Evolutionary conservation across 495 filamentous ascomycete species (phyloP).

Genomic region (Hyaloscypha hepaticicola): DNA sequence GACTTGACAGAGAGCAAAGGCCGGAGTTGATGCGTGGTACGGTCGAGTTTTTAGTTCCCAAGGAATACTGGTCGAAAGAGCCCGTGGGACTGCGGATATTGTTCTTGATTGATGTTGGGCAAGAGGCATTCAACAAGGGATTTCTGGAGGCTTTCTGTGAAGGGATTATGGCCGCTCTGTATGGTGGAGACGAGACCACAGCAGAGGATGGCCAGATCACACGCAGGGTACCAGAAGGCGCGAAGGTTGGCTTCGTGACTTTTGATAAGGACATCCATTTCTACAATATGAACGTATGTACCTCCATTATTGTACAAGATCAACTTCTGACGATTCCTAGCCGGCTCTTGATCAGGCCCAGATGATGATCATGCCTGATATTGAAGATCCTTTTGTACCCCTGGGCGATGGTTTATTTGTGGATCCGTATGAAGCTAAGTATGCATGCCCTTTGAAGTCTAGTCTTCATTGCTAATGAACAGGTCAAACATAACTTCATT

Average conservation of each 20-base stretch:
- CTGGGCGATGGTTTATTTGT: constrained; percentile 91
- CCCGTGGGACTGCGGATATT: constrained; percentile 84
- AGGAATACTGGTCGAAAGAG: constrained; percentile 98
- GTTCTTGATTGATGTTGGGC: constrained; percentile 89
- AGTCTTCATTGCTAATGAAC: constrained; percentile 6
- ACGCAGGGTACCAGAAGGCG: constrained; percentile 67
- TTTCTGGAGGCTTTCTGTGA: constrained; percentile 90
- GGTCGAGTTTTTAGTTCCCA: constrained; percentile 93
- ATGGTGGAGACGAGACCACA: constrained; percentile 55
- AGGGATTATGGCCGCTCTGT: constrained; percentile 82
- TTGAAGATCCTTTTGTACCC: constrained; percentile 96
- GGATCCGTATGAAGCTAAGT: constrained; percentile 91
- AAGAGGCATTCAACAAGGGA: constrained; percentile 83
- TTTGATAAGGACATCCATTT: constrained; percentile 96
- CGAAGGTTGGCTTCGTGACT: constrained; percentile 92
- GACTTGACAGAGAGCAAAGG: constrained; percentile 84
- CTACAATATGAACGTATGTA: constrained; percentile 83
- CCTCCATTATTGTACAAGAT: background rate
- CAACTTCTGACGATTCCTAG: constrained; percentile 37
- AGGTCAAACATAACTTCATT: constrained; percentile 80
- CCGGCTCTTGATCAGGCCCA: constrained; percentile 81
- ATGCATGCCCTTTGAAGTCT: constrained; percentile 28
- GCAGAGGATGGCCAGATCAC: constrained; percentile 47
- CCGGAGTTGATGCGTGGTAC: constrained; percentile 90
- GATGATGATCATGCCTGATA: constrained; percentile 98